phyloP scores from a whole-genome alignment of 345 rosid genomes.

The Gossypium anomalum region DNA sequence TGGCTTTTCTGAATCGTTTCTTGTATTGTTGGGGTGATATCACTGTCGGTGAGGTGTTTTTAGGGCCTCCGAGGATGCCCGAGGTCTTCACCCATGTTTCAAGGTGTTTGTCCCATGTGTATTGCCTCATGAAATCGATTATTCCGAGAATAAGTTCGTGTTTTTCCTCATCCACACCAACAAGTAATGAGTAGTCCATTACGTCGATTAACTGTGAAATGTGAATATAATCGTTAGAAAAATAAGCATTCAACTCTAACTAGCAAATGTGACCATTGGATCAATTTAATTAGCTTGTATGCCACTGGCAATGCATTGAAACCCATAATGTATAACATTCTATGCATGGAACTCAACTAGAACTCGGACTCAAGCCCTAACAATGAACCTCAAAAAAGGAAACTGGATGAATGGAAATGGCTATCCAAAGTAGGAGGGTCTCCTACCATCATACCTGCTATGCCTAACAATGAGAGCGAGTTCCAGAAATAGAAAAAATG shows the following conservation, averaged over 20 bases:
- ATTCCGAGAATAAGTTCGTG: conserved; percentile 80
- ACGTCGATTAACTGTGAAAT: conserved; percentile 70
- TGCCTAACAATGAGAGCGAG: not conserved
- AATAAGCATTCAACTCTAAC: not conserved
- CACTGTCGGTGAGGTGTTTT: conserved; percentile 70
- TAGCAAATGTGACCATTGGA: not conserved
- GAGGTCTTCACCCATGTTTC: conserved; percentile 90
- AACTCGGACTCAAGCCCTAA: too few relatives aligned
- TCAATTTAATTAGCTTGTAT: not conserved
- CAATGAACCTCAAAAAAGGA: not conserved
- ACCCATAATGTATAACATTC: not conserved
- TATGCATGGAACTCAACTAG: not conserved
- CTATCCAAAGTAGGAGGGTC: not conserved
- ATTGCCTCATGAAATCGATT: conserved; percentile 96
- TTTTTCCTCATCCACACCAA: conserved; percentile 78
- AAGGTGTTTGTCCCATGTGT: conserved; percentile 96
- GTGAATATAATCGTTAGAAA: conserved; percentile 2
- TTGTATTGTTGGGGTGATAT: conserved; percentile 90
- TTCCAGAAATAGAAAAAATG: not conserved
- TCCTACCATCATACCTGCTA: not conserved
- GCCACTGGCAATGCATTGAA: not conserved
- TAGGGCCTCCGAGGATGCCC: conserved; percentile 73
- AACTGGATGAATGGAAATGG: not conserved
- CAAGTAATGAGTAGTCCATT: conserved; percentile 93
- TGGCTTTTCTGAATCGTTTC: conserved; percentile 90